phyloP scores from a whole-genome alignment of 108 stramenopile genomes.

The Cyclostephanos tholiformis region DNA sequence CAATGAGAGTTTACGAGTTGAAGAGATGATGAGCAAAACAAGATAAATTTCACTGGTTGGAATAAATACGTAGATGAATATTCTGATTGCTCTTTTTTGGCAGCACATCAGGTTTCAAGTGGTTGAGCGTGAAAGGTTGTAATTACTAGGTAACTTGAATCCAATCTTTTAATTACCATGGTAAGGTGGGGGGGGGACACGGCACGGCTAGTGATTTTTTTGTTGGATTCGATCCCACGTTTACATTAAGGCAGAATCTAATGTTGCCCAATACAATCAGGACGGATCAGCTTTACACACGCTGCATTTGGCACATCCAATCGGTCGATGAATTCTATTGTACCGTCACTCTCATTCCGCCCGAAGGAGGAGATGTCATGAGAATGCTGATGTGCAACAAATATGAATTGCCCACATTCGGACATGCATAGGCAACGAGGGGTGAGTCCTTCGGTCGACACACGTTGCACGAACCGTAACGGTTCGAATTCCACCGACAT shows the following conservation, averaged over 20 bases:
- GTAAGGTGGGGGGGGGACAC: too few relatives aligned
- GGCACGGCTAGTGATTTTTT: too few relatives aligned
- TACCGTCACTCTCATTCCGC: constrained; percentile 21
- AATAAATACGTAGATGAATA: too few relatives aligned
- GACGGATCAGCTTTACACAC: constrained; percentile 38
- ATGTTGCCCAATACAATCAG: constrained; percentile 16
- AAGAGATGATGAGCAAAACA: too few relatives aligned
- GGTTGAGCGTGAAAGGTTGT: neutral
- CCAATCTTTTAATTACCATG: neutral
- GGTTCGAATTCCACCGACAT: neutral
- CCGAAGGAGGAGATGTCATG: constrained; percentile 47
- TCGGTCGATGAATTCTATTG: constrained; percentile 27
- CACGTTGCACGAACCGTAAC: constrained; percentile 22
- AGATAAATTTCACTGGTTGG: too few relatives aligned
- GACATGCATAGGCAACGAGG: constrained; percentile 47
- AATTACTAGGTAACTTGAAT: neutral
- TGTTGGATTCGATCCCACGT: too few relatives aligned
- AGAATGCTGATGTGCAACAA: constrained; percentile 51
- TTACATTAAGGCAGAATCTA: neutral
- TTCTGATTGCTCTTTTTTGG: too few relatives aligned
- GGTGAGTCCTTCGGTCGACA: constrained; percentile 32
- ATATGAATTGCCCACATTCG: constrained; percentile 40
- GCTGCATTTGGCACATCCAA: constrained; percentile 33
- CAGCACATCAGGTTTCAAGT: neutral
- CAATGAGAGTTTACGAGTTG: too few relatives aligned